Evolutionary conservation across 345 rosid genomes (phyloP), one percentile per base, ranked within the genome.

Genomic region (Ricinus communis): DNA sequence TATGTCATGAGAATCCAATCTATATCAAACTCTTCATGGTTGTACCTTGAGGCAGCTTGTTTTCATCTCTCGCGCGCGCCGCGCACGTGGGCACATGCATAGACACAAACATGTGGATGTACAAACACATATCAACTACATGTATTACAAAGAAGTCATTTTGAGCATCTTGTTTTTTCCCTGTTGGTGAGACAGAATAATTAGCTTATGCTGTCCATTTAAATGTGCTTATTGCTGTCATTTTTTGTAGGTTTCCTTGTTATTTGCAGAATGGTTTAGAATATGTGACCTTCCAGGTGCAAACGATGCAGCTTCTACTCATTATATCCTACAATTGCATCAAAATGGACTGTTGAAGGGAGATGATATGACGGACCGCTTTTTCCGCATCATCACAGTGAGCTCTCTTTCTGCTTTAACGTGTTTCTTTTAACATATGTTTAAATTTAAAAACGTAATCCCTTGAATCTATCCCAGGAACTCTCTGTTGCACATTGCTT

Each of bases 401-500:
- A 71, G 58, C 28, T 55, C 33, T 28, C 56, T 55, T 41, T 28
- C 60, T 40, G 21, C 2, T 45, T 60, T 50, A 14, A 1, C 11
- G 28, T 16, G 19, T 41, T 62, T 54, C n/a, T n/a, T 70, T 18
- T 15, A 11, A 33, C 36, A 46, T 25, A 27, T 65, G 7, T 38
- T 36, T 5, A 28, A 49, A 25, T 18, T 38, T 40, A 27, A 45
- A 65, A 24, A 28, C 65, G 18, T 65, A 38, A 27, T 65, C 24
- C 51, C 21, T 66, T 47, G 33, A 19, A 19, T 54, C 16, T 36
- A 43, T 65, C 50, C 72, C 78, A 95, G 99, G 94, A 92, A 78
- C 73, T 92, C 53, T 83, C 98, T 76, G 99, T 95, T 70, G 77
- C 85, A 56, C 97, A 92, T 82, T 92, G 96, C 83, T 79, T 92